Base-by-base conservation (phyloP, 352 stramenopile species). In the Phytophthora idaei region DNA sequence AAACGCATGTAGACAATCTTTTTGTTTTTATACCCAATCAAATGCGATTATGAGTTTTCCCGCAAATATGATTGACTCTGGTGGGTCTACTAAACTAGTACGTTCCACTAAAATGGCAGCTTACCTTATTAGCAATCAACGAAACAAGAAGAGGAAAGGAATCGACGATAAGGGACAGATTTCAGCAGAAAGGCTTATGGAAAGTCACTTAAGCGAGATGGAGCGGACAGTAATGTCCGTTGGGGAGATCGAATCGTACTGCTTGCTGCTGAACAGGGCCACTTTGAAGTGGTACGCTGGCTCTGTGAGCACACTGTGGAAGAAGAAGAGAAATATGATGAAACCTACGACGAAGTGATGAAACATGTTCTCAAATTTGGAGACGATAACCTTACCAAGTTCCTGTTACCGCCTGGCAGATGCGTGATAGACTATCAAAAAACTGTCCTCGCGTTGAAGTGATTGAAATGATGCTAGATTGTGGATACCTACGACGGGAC, bases 381-480 rank as follows among this genome's bases (percentile, higher is more conserved):
- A 2, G 12, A 57, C 2, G 36, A 64, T 27, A 47, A 42, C 6
- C 46, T 57, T 5, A 28, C 42, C 1, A 57, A 57, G 37, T 9
- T 14, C 5, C 14, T 64, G 36, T 37, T 64, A 21, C 45, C 56
- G 5, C 29, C 10, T 3, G 56, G 50, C 17, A 52, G 31, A 31
- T 66, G 59, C 15, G 21, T 50, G 2, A 14, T 66, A 37, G 59
- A 66, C 41, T 55, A 66, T 29, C 59, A 6, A 17, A 29, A 10
- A 4, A 31, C 1, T 66, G 59, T 41, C 14, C 48, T 2, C 17
- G 32, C 1, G 4, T 28, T 2, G 51, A 67, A 17, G 21, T 67
- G 14, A 31, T 67, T 17, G 42, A 67, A 32, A 39, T 50, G 51
- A 49, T 67, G 44, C 34, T 67, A 37, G 59, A 47, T 32, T 55